A percentile compares a stretch with the other conserved stretches of the same genome.
phyloP scores from a whole-genome alignment of 1,139 yeast species.

The Candida pseudoviswanathii region DNA sequence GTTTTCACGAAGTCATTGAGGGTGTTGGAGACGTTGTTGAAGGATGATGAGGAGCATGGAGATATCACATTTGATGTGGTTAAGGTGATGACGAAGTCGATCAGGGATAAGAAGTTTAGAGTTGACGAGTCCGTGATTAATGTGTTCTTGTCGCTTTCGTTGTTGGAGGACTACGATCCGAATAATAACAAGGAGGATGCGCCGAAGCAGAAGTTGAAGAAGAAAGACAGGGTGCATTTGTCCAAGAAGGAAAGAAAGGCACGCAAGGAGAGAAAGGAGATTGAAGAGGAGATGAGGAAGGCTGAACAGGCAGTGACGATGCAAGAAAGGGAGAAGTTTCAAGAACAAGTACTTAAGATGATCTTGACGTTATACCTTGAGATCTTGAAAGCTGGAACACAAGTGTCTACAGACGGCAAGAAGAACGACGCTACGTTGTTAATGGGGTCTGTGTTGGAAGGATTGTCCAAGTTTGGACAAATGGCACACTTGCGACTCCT shows the following conservation, averaged over 20 bases:
- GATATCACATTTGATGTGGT: slow-evolving; percentile 76
- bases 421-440: slow-evolving; percentile 55
- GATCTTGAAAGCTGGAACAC: slow-evolving; percentile 57
- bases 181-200: slow-evolving; percentile 47
- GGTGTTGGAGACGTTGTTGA: slow-evolving; percentile 64
- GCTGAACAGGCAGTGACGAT: slow-evolving; percentile 88
- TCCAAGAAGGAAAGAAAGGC: slow-evolving; percentile 86
- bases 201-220: slow-evolving; percentile 56
- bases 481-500: slow-evolving; percentile 89
- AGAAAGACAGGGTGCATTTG: slow-evolving; percentile 86
- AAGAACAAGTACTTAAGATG: slow-evolving; percentile 78
- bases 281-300: slow-evolving; percentile 83
- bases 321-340: slow-evolving; percentile 83
- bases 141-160: slow-evolving; percentile 68
- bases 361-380: slow-evolving; percentile 76
- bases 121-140: slow-evolving; percentile 85
- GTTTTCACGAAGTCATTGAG: slow-evolving; percentile 63
- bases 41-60: slow-evolving; percentile 76
- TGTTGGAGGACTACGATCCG: slow-evolving; percentile 82
- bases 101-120: slow-evolving; percentile 73
- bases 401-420: slow-evolving; percentile 25
- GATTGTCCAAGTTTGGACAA: slow-evolving; percentile 85
- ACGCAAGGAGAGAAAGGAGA: slow-evolving; percentile 80
- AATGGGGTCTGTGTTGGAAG: slow-evolving; percentile 88
- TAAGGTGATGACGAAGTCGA: slow-evolving; percentile 64